Percentiles rank a stretch among this genome's conserved stretches.
These are phyloP conservation scores for Pseudomicrostroma phylloplanum DNA, from an alignment of 1,284 basidiomycete species.

Conservation along the genomic window DNA sequence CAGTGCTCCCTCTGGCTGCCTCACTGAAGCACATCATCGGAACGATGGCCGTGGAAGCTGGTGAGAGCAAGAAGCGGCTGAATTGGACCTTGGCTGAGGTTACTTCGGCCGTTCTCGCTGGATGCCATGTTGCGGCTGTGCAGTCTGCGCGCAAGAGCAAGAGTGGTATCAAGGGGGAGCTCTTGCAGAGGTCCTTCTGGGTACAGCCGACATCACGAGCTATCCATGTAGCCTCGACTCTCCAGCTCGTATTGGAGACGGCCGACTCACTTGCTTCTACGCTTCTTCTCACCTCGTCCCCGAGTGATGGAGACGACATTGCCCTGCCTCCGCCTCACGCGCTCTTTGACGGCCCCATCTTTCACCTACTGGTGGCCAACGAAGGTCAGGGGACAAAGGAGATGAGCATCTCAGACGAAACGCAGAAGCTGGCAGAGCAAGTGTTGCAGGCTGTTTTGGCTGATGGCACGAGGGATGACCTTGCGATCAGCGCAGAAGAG, in stretches of 20 bases:
- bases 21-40: conserved; percentile 9
- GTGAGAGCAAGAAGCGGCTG: conserved; percentile 7
- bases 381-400: not conserved
- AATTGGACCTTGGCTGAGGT: conserved; percentile 12
- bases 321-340: conserved; percentile 8
- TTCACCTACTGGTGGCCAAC: conserved; percentile 10
- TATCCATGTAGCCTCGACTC: conserved; percentile 11
- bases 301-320: too few relatives aligned
- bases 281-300: not conserved
- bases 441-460: conserved; percentile 1
- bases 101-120: conserved; percentile 4
- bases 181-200: not conserved
- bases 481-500: conserved; percentile 19
- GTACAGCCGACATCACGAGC: conserved; percentile 10
- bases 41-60: not conserved
- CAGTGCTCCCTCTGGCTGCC: conserved; percentile 7
- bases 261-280: conserved; percentile 7
- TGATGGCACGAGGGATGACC: conserved; percentile 10
- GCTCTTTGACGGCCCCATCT: conserved; percentile 12
- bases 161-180: not conserved
- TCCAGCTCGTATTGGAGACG: conserved; percentile 12
- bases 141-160: not conserved
- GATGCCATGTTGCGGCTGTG: not conserved
- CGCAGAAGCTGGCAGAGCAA: not conserved
- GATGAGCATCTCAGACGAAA: not conserved